phyloP scores from a whole-genome alignment of 106 monocot species.

The Dendrobium chrysotoxum region DNA sequence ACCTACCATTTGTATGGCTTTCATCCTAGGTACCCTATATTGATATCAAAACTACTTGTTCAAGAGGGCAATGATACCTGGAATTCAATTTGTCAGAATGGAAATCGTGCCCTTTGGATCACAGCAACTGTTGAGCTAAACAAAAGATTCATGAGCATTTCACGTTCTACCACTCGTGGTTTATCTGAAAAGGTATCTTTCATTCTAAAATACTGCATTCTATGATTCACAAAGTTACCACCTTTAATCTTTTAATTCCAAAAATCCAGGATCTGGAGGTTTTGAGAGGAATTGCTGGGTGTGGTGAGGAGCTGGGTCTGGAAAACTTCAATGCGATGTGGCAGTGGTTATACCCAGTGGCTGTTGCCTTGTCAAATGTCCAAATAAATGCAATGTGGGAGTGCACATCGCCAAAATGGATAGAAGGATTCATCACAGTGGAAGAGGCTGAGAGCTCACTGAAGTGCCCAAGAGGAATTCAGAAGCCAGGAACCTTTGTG shows the following conservation, averaged over 20 bases:
- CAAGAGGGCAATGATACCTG: conserved; percentile 55
- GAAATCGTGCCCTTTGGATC: conserved; percentile 52
- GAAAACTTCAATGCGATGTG: conserved; percentile 80
- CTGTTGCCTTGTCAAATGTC: conserved; percentile 55
- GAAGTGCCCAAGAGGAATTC: conserved; percentile 24
- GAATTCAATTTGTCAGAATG: conserved; percentile 54
- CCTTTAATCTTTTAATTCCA: not conserved
- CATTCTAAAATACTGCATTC: not conserved
- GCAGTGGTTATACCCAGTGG: conserved; percentile 88
- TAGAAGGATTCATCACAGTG: conserved; percentile 81
- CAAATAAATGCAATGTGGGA: conserved; percentile 57
- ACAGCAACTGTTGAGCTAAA: conserved; percentile 64
- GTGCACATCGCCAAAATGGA: conserved; percentile 65
- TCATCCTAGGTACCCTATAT: conserved; percentile 57
- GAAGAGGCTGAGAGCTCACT: conserved; percentile 82
- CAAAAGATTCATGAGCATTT: conserved; percentile 73
- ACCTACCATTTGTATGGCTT: not conserved
- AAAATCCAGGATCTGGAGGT: conserved; percentile 73
- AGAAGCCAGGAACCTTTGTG: conserved; percentile 75
- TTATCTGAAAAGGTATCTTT: conserved; percentile 67
- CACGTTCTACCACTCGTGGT: conserved; percentile 41
- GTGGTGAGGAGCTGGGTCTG: conserved; percentile 49
- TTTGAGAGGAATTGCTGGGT: conserved; percentile 69
- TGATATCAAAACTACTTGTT: conserved; percentile 63
- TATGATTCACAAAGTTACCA: not conserved